Evolutionary conservation across 2,329 filamentous ascomycete genomes (phyloP).

Genomic region (Fusarium compactum): DNA sequence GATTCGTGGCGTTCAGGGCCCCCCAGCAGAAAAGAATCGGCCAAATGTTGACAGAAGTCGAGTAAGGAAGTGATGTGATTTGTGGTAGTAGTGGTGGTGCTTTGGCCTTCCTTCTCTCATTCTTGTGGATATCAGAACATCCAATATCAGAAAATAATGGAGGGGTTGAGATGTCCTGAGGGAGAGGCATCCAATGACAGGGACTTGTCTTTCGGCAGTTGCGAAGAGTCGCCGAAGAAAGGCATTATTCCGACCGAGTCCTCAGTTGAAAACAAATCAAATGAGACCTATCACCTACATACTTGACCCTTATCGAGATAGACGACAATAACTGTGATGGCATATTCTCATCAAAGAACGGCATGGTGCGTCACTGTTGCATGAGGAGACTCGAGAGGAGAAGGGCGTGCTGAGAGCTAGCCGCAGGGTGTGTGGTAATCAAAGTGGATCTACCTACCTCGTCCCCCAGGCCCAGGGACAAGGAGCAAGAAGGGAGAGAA

Average conservation of each 20-base stretch:
- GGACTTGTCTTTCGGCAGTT: not conserved
- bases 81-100: not conserved
- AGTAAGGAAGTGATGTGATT: not conserved
- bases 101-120: not conserved
- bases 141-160: not conserved
- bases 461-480: not conserved
- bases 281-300: not conserved
- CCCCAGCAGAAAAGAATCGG: not conserved
- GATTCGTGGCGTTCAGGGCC: conserved; percentile 26
- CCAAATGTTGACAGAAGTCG: not conserved
- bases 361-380: conserved; percentile 2
- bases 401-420: not conserved
- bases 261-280: not conserved
- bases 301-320: conserved; percentile 1
- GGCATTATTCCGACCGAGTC: not conserved
- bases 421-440: not conserved
- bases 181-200: not conserved
- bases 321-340: conserved; percentile 1
- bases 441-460: not conserved
- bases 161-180: not conserved
- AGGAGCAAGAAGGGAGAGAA: not conserved
- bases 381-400: not conserved
- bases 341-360: not conserved
- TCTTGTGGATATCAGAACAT: not conserved
- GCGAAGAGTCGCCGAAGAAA: not conserved